Conservation (phyloP, 306 rosid genomes). For the Vigna unguiculata region DNA sequence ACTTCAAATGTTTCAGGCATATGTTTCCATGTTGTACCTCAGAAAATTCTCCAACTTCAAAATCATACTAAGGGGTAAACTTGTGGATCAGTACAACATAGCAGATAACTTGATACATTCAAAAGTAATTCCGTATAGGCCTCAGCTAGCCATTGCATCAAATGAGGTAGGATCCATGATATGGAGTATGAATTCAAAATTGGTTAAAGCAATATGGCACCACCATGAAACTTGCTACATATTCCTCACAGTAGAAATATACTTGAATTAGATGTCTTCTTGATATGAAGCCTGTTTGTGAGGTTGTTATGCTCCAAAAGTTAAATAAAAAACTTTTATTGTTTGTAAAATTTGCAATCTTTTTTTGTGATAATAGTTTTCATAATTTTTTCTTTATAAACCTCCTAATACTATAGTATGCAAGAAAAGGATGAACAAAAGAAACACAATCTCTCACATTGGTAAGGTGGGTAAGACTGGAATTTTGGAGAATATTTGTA, state of each 20-base stretch:
- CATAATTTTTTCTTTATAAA: background rate
- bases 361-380: background rate
- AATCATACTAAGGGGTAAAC: conserved; percentile 82
- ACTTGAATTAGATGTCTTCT: conserved; percentile 18
- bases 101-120: conserved; percentile 66
- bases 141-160: conserved; percentile 52
- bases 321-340: conserved; percentile 15
- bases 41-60: conserved; percentile 76
- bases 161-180: conserved; percentile 64
- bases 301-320: background rate
- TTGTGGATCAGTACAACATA: conserved; percentile 71
- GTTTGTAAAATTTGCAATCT: background rate
- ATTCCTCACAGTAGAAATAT: conserved; percentile 22
- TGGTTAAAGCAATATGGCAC: conserved; percentile 2
- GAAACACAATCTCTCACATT: conserved; percentile 3
- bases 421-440: conserved; percentile 1
- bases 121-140: conserved; percentile 68
- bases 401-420: background rate
- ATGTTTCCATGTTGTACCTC: conserved; percentile 83
- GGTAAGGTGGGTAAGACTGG: background rate
- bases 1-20: conserved; percentile 68
- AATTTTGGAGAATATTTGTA: conserved; percentile 1
- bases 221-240: conserved; percentile 6
- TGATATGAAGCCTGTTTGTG: conserved; percentile 26
- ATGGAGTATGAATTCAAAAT: conserved; percentile 29